Evolutionary conservation across 306 rosid genomes (phyloP).

Genomic region (Trichosanthes truncata): DNA sequence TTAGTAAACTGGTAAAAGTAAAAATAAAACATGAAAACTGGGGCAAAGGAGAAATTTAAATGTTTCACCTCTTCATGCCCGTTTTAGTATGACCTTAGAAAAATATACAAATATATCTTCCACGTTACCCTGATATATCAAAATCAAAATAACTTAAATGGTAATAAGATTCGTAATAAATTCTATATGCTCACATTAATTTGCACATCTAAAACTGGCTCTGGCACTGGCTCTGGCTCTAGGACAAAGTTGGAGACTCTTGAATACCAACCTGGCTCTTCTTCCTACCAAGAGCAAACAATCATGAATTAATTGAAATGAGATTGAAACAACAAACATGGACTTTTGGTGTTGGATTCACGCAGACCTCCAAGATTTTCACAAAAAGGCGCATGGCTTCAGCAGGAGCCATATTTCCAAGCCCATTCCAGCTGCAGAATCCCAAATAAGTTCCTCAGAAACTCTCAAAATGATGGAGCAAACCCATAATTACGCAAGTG

Average conservation of each 20-base stretch:
- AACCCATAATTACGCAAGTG: not conserved
- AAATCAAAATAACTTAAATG: not conserved
- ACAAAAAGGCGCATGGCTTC: constrained; percentile 99
- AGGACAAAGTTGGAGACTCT: constrained; percentile 66
- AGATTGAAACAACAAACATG: constrained; percentile 8
- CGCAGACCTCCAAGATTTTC: constrained; percentile 80
- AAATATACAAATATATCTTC: not conserved
- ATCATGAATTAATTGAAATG: constrained; percentile 17
- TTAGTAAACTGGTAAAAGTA: not conserved
- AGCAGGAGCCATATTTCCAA: constrained; percentile 68
- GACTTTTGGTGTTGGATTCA: not conserved
- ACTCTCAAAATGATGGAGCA: constrained; percentile 15
- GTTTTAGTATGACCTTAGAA: not conserved
- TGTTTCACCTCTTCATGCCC: not conserved
- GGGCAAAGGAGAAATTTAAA: not conserved
- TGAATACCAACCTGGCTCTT: constrained; percentile 96
- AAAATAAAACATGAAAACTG: not conserved
- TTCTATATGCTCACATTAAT: constrained; percentile 60
- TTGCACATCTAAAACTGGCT: constrained; percentile 71
- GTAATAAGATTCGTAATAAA: not conserved
- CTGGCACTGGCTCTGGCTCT: constrained; percentile 35
- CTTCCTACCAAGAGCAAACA: constrained; percentile 50
- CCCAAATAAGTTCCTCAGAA: not conserved
- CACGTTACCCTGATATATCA: not conserved
- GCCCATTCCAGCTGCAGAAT: constrained; percentile 90